Base-by-base conservation (phyloP, 2,329 filamentous ascomycete genomes). In the Cordyceps cicadae region DNA sequence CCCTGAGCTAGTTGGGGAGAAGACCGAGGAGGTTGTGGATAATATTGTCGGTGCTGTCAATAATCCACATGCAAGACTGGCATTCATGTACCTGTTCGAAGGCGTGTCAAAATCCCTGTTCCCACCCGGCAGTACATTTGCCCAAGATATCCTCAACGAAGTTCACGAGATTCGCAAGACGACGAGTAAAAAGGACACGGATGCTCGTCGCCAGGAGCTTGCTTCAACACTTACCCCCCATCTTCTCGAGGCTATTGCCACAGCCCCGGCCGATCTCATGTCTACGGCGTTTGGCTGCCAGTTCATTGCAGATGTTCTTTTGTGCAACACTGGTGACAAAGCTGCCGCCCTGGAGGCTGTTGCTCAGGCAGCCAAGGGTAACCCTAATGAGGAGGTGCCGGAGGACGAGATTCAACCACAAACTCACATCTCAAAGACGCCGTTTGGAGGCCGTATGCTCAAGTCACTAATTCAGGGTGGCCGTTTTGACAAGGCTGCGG, bases 111-210 rank as follows among this genome's bases (percentile, higher is more conserved):
- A 79, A 67, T 78, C 81, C 3, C 71, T 87, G 34, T 87, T 87
- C 69, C 83, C 84, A 52, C 70, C 79, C 14, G 83, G 81, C 62
- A 81, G 90, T 61, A 80, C 83, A 12, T 80, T 81, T 39, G 87
- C 92, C 64, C 75, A 90, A 41, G 83, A 88, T 60, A 75, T 94
- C 15, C 78, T 99, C 5, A 79, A 84, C 61, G 89, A 97, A 72
- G 77, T 97, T 26, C 88, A 90, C 69, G 83, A 85, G 60, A 88
- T 96, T 64, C 87, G 94, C 59, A 84, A 87, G 66, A 86, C 82
- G 15, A 97, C 92, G 2, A 96, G 90, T 65, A 99, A 97, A 77
- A 99, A 99, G 75, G 91, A 96, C 61, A 81, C 90, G 0, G 86
- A 88, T 59, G 75, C 82, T 24, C 85, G 94, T 62, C 85, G 89